These are phyloP conservation scores for Linnemannia hyalina DNA, from an alignment of 192 early-diverging fungal species.

Conservation along the genomic window DNA sequence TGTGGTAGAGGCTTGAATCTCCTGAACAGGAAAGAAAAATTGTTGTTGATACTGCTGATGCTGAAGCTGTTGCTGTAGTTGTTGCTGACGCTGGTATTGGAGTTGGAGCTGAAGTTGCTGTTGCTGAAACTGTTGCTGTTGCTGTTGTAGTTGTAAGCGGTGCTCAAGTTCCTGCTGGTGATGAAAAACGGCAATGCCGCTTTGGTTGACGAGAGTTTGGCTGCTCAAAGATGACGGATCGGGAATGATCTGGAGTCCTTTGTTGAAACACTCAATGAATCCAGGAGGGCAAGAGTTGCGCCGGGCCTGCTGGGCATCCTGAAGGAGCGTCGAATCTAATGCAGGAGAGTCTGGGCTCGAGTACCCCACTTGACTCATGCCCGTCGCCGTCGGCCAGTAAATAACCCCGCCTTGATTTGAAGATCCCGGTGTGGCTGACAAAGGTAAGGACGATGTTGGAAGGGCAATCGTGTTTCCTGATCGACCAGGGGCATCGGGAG, in stretches of 20 bases:
- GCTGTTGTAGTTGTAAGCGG: neutral
- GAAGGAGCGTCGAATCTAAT: neutral
- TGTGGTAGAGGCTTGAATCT: neutral
- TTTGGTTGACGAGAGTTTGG: neutral
- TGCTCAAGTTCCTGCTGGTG: conserved; percentile 19
- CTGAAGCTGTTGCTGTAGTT: conserved; percentile 7
- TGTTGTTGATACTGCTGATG: neutral
- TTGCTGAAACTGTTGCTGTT: neutral
- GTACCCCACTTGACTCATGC: neutral
- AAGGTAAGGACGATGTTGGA: neutral
- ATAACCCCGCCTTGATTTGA: neutral
- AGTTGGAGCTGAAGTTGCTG: neutral
- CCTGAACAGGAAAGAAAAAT: neutral
- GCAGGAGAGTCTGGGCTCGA: neutral
- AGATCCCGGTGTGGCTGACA: neutral
- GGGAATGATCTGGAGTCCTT: conserved; percentile 1
- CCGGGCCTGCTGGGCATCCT: neutral
- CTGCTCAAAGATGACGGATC: neutral
- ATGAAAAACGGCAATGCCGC: conserved; percentile 4
- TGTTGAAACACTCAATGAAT: conserved; percentile 21
- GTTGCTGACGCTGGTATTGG: neutral
- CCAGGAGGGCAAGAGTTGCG: conserved; percentile 40
- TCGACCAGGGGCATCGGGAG: neutral
- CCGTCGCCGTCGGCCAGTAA: neutral
- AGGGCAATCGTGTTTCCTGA: neutral